phyloP scores from a whole-genome alignment of 78 protist genomes.

The Pigoraptor vietnamica region DNA sequence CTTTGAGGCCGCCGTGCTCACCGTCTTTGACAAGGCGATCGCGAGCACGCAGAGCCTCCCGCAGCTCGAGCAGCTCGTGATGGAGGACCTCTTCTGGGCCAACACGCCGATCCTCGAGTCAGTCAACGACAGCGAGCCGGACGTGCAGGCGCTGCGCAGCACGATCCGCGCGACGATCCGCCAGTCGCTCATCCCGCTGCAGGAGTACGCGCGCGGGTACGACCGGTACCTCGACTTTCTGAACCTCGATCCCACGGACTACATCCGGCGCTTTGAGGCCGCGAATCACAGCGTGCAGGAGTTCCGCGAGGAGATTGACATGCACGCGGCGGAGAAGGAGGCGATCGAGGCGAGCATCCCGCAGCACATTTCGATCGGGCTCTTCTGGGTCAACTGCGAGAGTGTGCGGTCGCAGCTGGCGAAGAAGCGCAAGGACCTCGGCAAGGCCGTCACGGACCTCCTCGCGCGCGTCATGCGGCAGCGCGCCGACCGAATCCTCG shows the following conservation, averaged over 20 bases:
- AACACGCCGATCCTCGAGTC: slow-evolving; percentile 21
- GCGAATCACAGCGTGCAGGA: slow-evolving; percentile 1
- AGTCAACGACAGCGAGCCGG: neutral
- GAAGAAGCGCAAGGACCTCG: neutral
- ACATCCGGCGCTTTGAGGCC: slow-evolving; percentile 14
- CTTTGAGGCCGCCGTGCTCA: slow-evolving; percentile 4
- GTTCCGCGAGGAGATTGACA: neutral
- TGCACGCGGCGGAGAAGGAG: neutral
- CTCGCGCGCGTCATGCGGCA: neutral
- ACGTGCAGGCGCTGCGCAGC: neutral
- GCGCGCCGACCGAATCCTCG: neutral
- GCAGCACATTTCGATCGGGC: slow-evolving; percentile 21
- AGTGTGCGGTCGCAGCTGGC: neutral
- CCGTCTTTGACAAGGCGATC: slow-evolving; percentile 38
- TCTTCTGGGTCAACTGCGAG: slow-evolving; percentile 36
- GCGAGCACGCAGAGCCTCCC: slow-evolving; percentile 22
- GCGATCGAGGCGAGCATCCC: slow-evolving; percentile 23
- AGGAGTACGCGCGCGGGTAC: slow-evolving; percentile 12
- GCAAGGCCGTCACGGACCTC: neutral
- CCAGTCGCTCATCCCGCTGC: neutral
- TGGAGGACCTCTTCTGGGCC: slow-evolving; percentile 60
- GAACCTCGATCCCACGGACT: neutral
- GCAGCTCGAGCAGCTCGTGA: slow-evolving; percentile 57
- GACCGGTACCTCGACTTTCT: slow-evolving; percentile 11
- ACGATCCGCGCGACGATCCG: neutral